Evolutionary conservation across 345 rosid genomes (phyloP).

Genomic region (Syzygium jambos): DNA sequence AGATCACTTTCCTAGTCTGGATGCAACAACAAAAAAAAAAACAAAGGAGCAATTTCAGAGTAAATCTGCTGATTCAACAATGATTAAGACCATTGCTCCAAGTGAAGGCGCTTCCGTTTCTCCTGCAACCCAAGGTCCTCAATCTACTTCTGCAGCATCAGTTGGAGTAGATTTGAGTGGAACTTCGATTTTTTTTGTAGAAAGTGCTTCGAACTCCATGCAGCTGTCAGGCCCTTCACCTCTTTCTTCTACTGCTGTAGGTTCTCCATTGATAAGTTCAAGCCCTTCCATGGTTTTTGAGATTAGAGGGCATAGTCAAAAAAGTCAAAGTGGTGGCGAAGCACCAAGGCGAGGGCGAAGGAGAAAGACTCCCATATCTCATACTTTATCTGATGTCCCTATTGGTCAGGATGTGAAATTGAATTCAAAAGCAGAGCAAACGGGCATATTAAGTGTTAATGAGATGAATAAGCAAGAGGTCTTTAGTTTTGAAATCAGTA

Average conservation of each 20-base stretch:
- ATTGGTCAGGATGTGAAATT: slow-evolving; percentile 1
- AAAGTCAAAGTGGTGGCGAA: slow-evolving; percentile 22
- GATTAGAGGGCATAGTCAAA: slow-evolving; percentile 36
- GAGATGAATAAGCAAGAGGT: too few species aligned
- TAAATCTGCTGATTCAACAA: slow-evolving; percentile 15
- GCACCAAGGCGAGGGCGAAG: slow-evolving; percentile 30
- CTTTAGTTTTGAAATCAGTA: too few species aligned
- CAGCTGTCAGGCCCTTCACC: slow-evolving; percentile 8
- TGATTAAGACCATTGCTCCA: slow-evolving; percentile 4
- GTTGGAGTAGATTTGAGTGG: slow-evolving; percentile 15
- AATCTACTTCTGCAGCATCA: slow-evolving; percentile 12
- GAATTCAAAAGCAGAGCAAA: too few species aligned
- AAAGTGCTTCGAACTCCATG: slow-evolving; percentile 19
- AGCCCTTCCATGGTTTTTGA: slow-evolving; percentile 9
- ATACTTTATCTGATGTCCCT: slow-evolving; percentile 15
- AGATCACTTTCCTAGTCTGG: slow-evolving; percentile 12
- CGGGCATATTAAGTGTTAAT: too few species aligned
- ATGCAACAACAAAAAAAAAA: slow-evolving; percentile 7
- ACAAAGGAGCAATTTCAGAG: slow-evolving; percentile 22
- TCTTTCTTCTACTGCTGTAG: slow-evolving; percentile 11
- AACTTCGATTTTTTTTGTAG: slow-evolving; percentile 15
- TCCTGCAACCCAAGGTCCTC: slow-evolving; percentile 5
- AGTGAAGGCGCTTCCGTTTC: slow-evolving; percentile 16
- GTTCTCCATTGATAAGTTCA: slow-evolving; percentile 4
- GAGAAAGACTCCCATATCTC: slow-evolving; percentile 22